These are phyloP conservation scores for Kodamaea fungicola DNA, from an alignment of 1,139 yeast genomes.

Conservation along the genomic window DNA sequence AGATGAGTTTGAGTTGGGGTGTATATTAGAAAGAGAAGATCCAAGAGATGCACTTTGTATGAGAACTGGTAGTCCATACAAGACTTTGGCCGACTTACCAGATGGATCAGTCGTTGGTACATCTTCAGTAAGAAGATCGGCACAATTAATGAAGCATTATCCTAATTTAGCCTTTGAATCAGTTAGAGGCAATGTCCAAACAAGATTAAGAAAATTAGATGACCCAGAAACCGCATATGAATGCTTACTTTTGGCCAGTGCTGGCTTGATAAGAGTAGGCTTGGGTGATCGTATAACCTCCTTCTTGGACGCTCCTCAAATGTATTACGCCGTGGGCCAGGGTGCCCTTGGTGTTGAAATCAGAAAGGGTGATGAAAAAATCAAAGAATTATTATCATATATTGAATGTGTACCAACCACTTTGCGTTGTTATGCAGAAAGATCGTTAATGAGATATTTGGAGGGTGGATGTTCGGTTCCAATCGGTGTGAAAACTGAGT, in stretches of 20 bases:
- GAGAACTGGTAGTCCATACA: constrained; percentile 64
- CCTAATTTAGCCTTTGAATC: constrained; percentile 55
- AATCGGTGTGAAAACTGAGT: constrained; percentile 77
- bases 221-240: constrained; percentile 57
- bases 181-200: constrained; percentile 84
- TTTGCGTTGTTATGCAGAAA: constrained; percentile 83
- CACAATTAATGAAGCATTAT: constrained; percentile 46
- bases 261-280: constrained; percentile 78
- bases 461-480: constrained; percentile 99
- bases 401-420: constrained; percentile 70
- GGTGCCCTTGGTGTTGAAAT: constrained; percentile 95
- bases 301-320: constrained; percentile 68
- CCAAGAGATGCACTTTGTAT: constrained; percentile 94
- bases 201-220: constrained; percentile 77
- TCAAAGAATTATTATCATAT: constrained; percentile 54
- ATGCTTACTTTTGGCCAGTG: constrained; percentile 87
- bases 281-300: constrained; percentile 70
- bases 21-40: constrained; percentile 79
- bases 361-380: constrained; percentile 59
- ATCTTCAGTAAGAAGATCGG: constrained; percentile 88
- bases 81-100: constrained; percentile 69
- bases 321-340: constrained; percentile 97
- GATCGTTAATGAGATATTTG: constrained; percentile 78
- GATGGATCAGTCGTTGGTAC: constrained; percentile 88
- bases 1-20: constrained; percentile 84